Base-by-base conservation (phyloP, 306 rosid species). In the Sesbania bispinosa region DNA sequence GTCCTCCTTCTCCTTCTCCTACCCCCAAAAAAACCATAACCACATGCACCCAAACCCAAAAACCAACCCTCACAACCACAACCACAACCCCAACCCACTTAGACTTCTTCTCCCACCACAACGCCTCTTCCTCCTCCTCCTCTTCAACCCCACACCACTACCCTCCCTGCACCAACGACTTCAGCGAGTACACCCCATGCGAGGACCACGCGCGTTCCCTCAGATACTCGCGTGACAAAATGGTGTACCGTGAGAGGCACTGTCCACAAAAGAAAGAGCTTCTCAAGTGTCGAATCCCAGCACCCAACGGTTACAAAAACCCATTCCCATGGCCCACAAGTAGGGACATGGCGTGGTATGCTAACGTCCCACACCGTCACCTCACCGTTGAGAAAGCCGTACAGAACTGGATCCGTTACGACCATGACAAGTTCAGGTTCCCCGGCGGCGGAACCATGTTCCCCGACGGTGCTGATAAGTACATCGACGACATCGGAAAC, bases 361-460 rank as follows among this genome's bases (percentile, higher is more conserved):
- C 88, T 0, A 92, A 92, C 42, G 95, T 88, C n/a, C 96, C 96
- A 0, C 92, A 89, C 82, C 86, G 90, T 46, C 87, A 89, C 30
- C 74, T 92, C 78, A 92, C 96, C 36, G 89, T 92, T 35, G 98
- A 89, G 83, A 92, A 92, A 76, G 98, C 98, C 0, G 95, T 82
- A 6, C 98, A 92, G 88, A 92, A 92, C 75, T 89, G 98, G 98
- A 86, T 92, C 8, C 78, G 85, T 2, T 86, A 73, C 48, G 84
- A 89, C 61, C 96, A 89, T 0, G 88, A 92, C 4, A 67, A 53
- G 76, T 90, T 92, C 52, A 47, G 78, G 29, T 92, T 92, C 41
- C 98, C 95, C 2, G 96, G 98, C 0, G 96, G 98, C 4, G 98
- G 98, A 8, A 92, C 96, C 15, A 92, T 86, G 98, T 92, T 92